These are phyloP conservation scores for Pisolithus orientalis DNA, from an alignment of 768 basidiomycete species.

Conservation along the genomic window DNA sequence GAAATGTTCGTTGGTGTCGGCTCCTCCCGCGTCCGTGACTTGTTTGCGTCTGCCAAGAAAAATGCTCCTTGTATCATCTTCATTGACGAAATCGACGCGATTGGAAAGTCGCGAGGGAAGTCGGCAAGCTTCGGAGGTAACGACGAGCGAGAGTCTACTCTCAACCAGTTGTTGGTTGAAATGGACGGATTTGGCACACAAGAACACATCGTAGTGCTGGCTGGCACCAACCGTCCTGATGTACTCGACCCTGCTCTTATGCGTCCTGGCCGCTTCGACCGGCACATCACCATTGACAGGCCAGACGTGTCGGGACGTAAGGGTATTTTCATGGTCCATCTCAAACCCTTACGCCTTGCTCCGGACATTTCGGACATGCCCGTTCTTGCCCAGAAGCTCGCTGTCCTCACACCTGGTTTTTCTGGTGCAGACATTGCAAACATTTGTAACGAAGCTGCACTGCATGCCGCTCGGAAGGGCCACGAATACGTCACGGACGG, in stretches of 20 bases:
- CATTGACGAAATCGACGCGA: constrained; percentile 98
- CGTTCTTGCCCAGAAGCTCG: constrained; percentile 83
- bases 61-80: constrained; percentile 98
- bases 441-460: constrained; percentile 95
- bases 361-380: constrained; percentile 43
- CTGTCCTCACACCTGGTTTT: constrained; percentile 95
- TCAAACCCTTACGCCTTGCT: constrained; percentile 72
- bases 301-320: constrained; percentile 92
- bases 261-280: constrained; percentile 96
- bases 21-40: constrained; percentile 92
- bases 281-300: constrained; percentile 91
- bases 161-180: constrained; percentile 96
- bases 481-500: constrained; percentile 72
- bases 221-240: constrained; percentile 95
- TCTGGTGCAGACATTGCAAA: constrained; percentile 99
- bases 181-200: constrained; percentile 99
- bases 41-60: constrained; percentile 97
- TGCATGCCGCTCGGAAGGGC: constrained; percentile 85
- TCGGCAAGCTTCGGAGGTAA: constrained; percentile 83
- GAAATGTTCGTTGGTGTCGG: constrained; percentile 99
- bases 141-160: constrained; percentile 94
- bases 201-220: constrained; percentile 93
- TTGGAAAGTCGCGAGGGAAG: constrained; percentile 87
- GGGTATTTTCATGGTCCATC: constrained; percentile 92
- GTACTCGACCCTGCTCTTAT: constrained; percentile 93